Conservation (phyloP, 495 filamentous ascomycete genomes). For the Penicillium soppii region DNA sequence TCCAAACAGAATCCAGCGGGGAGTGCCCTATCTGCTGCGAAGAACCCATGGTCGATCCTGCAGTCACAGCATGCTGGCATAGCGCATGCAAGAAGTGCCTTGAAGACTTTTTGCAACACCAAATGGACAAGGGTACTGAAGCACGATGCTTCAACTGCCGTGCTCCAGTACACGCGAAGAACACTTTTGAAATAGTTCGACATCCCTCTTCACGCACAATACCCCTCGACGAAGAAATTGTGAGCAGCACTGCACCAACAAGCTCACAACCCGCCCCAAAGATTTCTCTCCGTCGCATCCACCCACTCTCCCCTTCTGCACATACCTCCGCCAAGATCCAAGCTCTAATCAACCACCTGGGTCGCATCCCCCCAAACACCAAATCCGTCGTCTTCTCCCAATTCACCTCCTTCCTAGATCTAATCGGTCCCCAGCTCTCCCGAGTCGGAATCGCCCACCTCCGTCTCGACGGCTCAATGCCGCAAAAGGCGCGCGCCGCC, state of each 20-base stretch:
- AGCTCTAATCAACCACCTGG: conserved; percentile 71
- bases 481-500: conserved; percentile 76
- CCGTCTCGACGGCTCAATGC: conserved; percentile 87
- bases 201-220: conserved; percentile 37
- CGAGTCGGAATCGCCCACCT: conserved; percentile 72
- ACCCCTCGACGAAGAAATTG: conserved; percentile 31
- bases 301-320: conserved; percentile 60
- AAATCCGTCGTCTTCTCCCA: conserved; percentile 95
- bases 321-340: conserved; percentile 80
- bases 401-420: conserved; percentile 93
- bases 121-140: conserved; percentile 68
- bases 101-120: conserved; percentile 81
- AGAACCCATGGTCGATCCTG: conserved; percentile 90
- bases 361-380: conserved; percentile 63
- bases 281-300: conserved; percentile 79
- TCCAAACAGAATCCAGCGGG: conserved; percentile 79
- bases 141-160: conserved; percentile 90
- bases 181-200: conserved; percentile 86
- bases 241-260: conserved; percentile 30
- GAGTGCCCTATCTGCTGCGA: conserved; percentile 96
- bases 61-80: conserved; percentile 95
- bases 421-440: conserved; percentile 76
- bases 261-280: conserved; percentile 48
- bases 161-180: conserved; percentile 72
- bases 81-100: conserved; percentile 92